Percentiles rank a stretch among this genome's conserved stretches.
phyloP scores from a whole-genome alignment of 495 filamentous ascomycete species.

The Parathielavia hyrcaniae region DNA sequence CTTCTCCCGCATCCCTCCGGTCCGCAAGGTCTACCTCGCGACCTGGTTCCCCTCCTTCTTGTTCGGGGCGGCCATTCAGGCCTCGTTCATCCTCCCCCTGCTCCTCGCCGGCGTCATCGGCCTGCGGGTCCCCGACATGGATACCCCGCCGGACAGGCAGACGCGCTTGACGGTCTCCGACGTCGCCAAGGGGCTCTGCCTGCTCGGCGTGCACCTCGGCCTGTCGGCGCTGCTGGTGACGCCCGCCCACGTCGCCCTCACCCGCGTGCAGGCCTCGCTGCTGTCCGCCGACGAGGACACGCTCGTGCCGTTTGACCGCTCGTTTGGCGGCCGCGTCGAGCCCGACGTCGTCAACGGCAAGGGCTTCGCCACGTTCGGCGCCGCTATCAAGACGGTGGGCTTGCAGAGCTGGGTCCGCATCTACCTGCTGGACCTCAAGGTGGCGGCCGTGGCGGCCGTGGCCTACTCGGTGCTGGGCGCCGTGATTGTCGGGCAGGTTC shows the following conservation, averaged over 20 bases:
- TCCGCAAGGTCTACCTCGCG: conserved; percentile 40
- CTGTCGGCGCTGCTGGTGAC: conserved; percentile 35
- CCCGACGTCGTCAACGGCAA: conserved; percentile 61
- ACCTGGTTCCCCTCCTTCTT: conserved; percentile 37
- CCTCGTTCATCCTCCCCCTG: conserved; percentile 24
- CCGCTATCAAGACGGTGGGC: conserved; percentile 67
- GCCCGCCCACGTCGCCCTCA: conserved; percentile 40
- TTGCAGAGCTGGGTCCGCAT: conserved; percentile 59
- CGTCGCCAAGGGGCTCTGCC: conserved; percentile 32
- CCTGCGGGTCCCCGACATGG: conserved; percentile 21
- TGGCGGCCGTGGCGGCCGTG: conserved; percentile 38
- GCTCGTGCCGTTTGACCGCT: conserved; percentile 48
- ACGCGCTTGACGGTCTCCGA: conserved; percentile 16
- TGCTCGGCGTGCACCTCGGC: conserved; percentile 25
- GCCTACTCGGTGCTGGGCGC: conserved; percentile 44
- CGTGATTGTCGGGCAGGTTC: conserved; percentile 33
- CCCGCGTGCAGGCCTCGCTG: conserved; percentile 47
- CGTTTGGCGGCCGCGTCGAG: conserved; percentile 44
- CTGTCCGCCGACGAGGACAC: conserved; percentile 45
- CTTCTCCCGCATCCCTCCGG: conserved; percentile 42
- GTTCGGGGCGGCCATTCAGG: conserved; percentile 30
- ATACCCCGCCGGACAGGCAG: not conserved
- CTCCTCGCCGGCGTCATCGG: conserved; percentile 29
- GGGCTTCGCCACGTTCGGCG: conserved; percentile 59
- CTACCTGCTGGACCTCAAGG: conserved; percentile 62